Evolutionary conservation across 139 green algal species (phyloP), one percentile per base, ranked within the genome.

Genomic region (Chlorella ohadii): DNA sequence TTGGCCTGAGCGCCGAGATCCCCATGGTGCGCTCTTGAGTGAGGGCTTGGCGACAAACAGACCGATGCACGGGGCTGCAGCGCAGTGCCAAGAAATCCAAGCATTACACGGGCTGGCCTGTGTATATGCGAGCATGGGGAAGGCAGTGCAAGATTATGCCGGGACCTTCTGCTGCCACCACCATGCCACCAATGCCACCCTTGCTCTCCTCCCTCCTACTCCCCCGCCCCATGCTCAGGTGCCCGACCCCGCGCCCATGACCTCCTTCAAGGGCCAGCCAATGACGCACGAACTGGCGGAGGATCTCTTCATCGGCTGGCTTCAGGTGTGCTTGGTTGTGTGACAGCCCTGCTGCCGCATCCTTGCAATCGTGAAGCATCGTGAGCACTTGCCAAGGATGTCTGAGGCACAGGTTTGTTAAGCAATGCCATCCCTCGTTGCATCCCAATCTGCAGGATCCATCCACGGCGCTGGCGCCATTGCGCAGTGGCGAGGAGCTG

Each of bases 211-310:
- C 51, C 51, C 51, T 4, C 15, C 15, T 13, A 38, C 77, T 81
- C 67, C 67, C 1, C 15, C 59, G 51, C 28, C 34, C 13, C 1
- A 15, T 27, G 1, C 65, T 79, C 22, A 47, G 17, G 72, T 86
- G 33, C 87, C 94, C 59, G 89, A 96, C 39, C 93, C 95, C n/a
- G 81, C 85, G 1, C 94, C 96, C 36, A 94, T 98, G 91, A 39
- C 87, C 28, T 78, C 84, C 13, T 98, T 94, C 83, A 82, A 92
- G 2, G 96, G 96, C 9, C 57, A 92, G 61, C 86, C 89, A 6
- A 55, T 99, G 33, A 98, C 94, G 0, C 91, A 96, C 73, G 88
- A 94, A 16, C n/a, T 84, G 34, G 96, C 95, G 27, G 96, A 99
- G 87, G 88, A 91, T 16, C 90, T 95, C 1, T 93, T 95, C 79